Percentiles rank a stretch among this genome's conserved stretches.
Evolutionary conservation across 129 eudicot species (phyloP).

Genomic region (Pseudognaphalium luteoalbum): DNA sequence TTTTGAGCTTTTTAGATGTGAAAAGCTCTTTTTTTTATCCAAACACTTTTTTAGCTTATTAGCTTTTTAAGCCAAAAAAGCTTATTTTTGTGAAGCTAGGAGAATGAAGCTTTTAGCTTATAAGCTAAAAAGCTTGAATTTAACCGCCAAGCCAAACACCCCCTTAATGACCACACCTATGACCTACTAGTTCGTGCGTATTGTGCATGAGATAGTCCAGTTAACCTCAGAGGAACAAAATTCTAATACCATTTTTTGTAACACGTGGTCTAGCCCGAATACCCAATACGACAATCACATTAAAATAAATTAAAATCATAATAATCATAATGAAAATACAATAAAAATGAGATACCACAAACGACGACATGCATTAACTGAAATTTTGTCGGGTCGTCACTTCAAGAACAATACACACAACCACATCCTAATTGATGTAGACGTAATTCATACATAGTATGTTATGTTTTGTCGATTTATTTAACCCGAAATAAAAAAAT

Average conservation of each 20-base stretch:
- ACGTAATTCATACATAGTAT: neutral
- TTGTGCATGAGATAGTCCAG: neutral
- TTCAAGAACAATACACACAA: slow-evolving; percentile 6
- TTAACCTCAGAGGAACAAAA: slow-evolving; percentile 1
- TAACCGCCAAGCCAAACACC: too few relatives aligned
- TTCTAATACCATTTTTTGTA: neutral
- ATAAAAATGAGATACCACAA: neutral
- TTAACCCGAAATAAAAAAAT: neutral
- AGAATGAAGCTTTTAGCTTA: too few relatives aligned
- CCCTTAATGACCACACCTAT: neutral
- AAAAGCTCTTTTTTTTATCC: too few relatives aligned
- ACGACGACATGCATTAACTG: neutral
- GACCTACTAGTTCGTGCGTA: neutral
- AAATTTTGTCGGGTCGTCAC: neutral
- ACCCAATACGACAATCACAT: slow-evolving; percentile 16
- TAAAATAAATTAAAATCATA: slow-evolving; percentile 8
- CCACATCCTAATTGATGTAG: slow-evolving; percentile 12
- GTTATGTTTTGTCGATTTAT: neutral
- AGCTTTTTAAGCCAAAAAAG: too few relatives aligned
- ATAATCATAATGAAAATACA: neutral
- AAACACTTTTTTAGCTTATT: too few relatives aligned
- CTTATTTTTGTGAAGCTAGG: too few relatives aligned
- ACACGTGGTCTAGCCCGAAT: neutral
- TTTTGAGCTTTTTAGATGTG: too few relatives aligned
- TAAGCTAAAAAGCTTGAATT: too few relatives aligned